Evolutionary conservation across 2,329 filamentous ascomycete species (phyloP), one percentile per base, ranked within the genome.

Genomic region (Malbranchea cinnamomea): DNA sequence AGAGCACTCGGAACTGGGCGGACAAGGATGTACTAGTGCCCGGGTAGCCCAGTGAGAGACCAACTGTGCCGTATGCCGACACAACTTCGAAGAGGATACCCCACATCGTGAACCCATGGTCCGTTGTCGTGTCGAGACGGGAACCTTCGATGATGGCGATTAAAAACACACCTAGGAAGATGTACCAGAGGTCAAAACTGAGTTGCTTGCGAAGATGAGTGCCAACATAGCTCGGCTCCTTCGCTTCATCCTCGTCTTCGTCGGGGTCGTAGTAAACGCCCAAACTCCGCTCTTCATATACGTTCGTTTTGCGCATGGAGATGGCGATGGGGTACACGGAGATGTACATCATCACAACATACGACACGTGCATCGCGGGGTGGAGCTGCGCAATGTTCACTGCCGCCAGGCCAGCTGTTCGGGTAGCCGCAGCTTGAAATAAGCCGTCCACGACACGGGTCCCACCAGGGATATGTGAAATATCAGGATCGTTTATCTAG

Each of bases 331-430:
- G 87, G 44, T 93, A 92, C 36, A 94, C 81, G 34, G 85, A 93
- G 38, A 95, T 93, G 55, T 95, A 95, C 89, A 95, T 95, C 89
- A 95, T 95, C 54, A 95, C 76, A 55, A 95, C 63, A 58, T 94
- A 95, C 14, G 84, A 82, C 9, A 91, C 83, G 46, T 93, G 85
- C 34, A 94, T 82, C 3, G 80, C 89, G 1, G 89, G 85, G 41
- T 95, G 85, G 2, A 98, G 62, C 0, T 68, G 59, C 2, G 78
- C 62, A 22, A 95, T 59, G 48, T 78, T 83, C 42, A 95, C 71
- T 17, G 79, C 80, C 1, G 79, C 67, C 47, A 94, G 93, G 0
- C 89, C 87, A 3, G 89, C 87, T 1, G 89, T 95, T 48, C 89
- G 67, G 1, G 87, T 95, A 4, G 82, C 76, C 0, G 78, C 74